Evolutionary conservation across 148 eudicot species (phyloP), one percentile per base, ranked within the genome.

Genomic region (Salicornia ramosissima): DNA sequence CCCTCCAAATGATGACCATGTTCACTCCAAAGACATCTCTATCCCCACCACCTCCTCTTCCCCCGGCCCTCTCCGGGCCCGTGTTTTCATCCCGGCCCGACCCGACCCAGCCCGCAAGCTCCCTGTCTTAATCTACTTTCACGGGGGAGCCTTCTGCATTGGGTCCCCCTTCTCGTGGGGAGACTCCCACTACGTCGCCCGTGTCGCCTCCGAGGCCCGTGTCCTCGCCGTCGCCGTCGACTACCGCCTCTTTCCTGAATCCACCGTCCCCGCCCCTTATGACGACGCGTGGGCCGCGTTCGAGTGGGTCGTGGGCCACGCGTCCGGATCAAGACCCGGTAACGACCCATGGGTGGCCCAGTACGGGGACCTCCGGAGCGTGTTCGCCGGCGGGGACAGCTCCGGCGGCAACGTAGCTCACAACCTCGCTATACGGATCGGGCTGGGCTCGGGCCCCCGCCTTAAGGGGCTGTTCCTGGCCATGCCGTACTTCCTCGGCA

Each of bases 361-460:
- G 22, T 45, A 78, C 26, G 83, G 84, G 3, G 80, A 85, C 31
- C 26, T 80, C 3, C 12, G 21, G 5, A 64, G 85, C 33, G 60
- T 87, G 6, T 87, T 66, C 49, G 26, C 82, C 0, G 92, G 87
- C 8, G 92, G 89, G 1, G 92, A 87, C 31, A 81, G 87, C 24
- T 71, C 89, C 0, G 89, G 89, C 0, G 88, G 79, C 2, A 87
- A 83, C 55, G 83, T 83, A 24, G 92, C 80, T 0, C 87, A 87
- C 31, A 76, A 83, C 19, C 29, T 83, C 5, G 79, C 77, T 0
- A 70, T 85, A 50, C 77, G 82, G 25, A 85, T 78, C 8, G 81
- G 81, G 25, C 29, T 54, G 8, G 71, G 79, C 12, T 66, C 39
- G 2, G 71, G 80, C 26, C 52, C 28, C 0, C 67, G 30, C 9